phyloP scores from a whole-genome alignment of 441 rosid genomes.

The Arabidopsis lyrata region DNA sequence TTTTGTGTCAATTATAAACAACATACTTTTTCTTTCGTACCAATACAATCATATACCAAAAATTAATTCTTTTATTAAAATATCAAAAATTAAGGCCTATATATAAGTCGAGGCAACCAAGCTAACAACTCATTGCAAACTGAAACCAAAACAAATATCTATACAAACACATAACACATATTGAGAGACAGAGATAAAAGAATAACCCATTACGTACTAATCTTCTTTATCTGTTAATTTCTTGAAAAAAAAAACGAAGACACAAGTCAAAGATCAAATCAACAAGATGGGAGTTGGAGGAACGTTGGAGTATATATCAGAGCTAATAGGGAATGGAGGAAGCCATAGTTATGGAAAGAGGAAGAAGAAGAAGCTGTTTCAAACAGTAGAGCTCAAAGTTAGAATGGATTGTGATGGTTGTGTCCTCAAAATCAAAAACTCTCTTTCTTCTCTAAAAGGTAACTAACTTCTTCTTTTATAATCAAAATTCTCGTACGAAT shows the following conservation, averaged over 20 bases:
- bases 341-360: slow-evolving; percentile 59
- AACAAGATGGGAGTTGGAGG: slow-evolving; percentile 80
- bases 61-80: slow-evolving; percentile 23
- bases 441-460: slow-evolving; percentile 87
- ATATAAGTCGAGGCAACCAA: slow-evolving; percentile 34
- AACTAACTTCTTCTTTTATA: slow-evolving; percentile 13
- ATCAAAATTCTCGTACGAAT: neutral
- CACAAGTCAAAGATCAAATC: slow-evolving; percentile 3
- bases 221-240: neutral
- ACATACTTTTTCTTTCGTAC: slow-evolving; percentile 33
- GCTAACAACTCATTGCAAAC: slow-evolving; percentile 29
- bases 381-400: slow-evolving; percentile 91
- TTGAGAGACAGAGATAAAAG: slow-evolving; percentile 18
- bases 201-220: neutral
- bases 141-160: slow-evolving; percentile 28
- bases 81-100: slow-evolving; percentile 10
- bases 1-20: slow-evolving; percentile 31
- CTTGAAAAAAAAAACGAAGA: neutral
- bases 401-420: slow-evolving; percentile 99
- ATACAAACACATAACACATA: slow-evolving; percentile 28
- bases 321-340: slow-evolving; percentile 63
- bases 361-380: slow-evolving; percentile 72
- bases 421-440: slow-evolving; percentile 88
- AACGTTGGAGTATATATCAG: slow-evolving; percentile 76
- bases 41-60: slow-evolving; percentile 25